These are phyloP conservation scores for Naganishia albida DNA, from an alignment of 1,284 basidiomycete species.

Conservation along the genomic window DNA sequence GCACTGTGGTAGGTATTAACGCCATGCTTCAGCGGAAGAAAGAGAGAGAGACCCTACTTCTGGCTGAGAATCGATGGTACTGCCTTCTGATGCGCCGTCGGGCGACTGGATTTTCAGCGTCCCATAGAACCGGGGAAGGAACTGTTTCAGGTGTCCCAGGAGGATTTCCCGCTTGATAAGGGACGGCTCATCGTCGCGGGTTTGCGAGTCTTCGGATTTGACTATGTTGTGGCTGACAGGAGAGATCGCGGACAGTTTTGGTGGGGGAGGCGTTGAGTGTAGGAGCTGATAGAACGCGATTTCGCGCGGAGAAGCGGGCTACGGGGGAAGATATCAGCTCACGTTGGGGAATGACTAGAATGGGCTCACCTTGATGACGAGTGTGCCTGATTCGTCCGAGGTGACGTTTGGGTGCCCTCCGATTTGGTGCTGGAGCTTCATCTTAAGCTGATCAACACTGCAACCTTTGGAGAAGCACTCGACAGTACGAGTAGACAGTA, in stretches of 20 bases:
- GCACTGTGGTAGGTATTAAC: slow-evolving; percentile 57
- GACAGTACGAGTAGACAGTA: too few species aligned
- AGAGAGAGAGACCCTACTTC: neutral
- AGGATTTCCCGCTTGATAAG: slow-evolving; percentile 3
- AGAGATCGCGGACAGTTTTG: neutral
- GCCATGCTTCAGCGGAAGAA: neutral
- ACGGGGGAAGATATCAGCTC: neutral
- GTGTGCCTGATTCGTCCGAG: slow-evolving; percentile 69
- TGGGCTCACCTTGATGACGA: slow-evolving; percentile 70
- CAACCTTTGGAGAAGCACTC: too few species aligned
- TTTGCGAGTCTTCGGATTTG: too few species aligned
- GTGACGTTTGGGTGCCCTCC: slow-evolving; percentile 82
- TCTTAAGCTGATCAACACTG: neutral
- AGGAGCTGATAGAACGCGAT: slow-evolving; percentile 76
- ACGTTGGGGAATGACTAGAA: neutral
- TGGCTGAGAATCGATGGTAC: neutral
- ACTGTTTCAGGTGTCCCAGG: slow-evolving; percentile 52
- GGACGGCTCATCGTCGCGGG: neutral
- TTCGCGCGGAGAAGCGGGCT: slow-evolving; percentile 69
- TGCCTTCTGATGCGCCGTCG: neutral
- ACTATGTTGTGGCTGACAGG: neutral
- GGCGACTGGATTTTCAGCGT: slow-evolving; percentile 65
- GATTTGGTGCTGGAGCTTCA: slow-evolving; percentile 61
- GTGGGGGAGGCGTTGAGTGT: slow-evolving; percentile 45
- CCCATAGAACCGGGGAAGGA: slow-evolving; percentile 73